Evolutionary conservation across 306 rosid genomes (phyloP), one percentile per base, ranked within the genome.

Genomic region (Sphenostylis stenocarpa): DNA sequence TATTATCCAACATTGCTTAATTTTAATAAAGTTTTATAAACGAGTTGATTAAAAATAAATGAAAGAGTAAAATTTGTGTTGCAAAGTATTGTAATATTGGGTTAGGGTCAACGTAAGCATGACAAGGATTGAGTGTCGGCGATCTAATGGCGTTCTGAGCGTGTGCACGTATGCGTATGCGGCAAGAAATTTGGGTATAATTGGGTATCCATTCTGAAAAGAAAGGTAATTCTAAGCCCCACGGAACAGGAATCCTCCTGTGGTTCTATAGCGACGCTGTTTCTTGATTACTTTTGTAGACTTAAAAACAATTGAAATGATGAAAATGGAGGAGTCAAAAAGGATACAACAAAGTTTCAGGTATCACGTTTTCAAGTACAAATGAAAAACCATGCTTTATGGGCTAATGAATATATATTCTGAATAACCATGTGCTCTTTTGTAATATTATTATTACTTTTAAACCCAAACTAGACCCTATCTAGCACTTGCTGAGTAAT

Each of bases 191-290:
- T 36, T 70, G 66, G 41, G 76, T 76, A 49, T 14, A 57, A 45
- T 76, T 74, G 85, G 71, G 70, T 10, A 39, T 39, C 45, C 47
- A 41, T 39, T 39, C 45, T 9, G 11, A 39, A 79, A 72, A 77
- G 78, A 84, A 76, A 77, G 78, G 17, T 23, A 63, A 0, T 20
- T 43, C 14, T 47, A 26, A 7, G 6, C 4, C 23, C 15, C 3
- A 2, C 16, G 24, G 2, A 15, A 49, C 49, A 17, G 26, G 44
- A 8, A 16, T 8, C 12, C n/a, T 6, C 24, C 29, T 4, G 51
- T 14, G 6, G 45, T 11, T 49, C 8, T 19, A 49, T 20, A 48
- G 47, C 74, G 7, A 87, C 85, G 83, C 85, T 69, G 77, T 76
- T 76, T 82, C 84, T 60, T 79, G 45, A 60, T 39, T 77, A 49